These are phyloP conservation scores for Phytopythium kandeliae DNA, from an alignment of 352 stramenopile species.

Conservation along the genomic window DNA sequence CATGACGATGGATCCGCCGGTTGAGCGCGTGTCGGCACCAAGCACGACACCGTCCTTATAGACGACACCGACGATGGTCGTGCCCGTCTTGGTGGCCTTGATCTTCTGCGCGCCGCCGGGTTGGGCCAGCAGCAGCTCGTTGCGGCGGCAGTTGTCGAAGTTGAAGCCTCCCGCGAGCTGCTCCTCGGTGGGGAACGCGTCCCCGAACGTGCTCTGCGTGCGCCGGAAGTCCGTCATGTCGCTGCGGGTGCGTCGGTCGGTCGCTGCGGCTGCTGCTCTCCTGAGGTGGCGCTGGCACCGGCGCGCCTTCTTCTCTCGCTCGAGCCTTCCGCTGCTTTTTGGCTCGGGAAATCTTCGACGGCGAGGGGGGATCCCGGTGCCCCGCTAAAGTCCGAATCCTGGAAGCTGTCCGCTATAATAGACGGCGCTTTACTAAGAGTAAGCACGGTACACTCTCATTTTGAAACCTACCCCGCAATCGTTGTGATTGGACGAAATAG, in stretches of 20 bases:
- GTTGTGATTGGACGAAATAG: conserved; percentile 20
- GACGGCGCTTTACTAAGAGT: no score
- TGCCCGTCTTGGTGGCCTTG: conserved; percentile 93
- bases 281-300: conserved; percentile 16
- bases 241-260: background rate
- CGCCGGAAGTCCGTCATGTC: conserved; percentile 78
- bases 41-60: conserved; percentile 91
- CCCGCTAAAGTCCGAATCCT: background rate
- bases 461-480: conserved; percentile 2
- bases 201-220: conserved; percentile 74
- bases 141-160: conserved; percentile 93
- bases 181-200: conserved; percentile 54
- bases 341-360: conserved; percentile 11
- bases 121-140: conserved; percentile 78
- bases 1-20: conserved; percentile 92
- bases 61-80: conserved; percentile 16
- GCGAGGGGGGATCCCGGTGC: conserved; percentile 17
- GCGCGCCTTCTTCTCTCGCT: conserved; percentile 1
- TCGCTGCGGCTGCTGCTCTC: conserved; percentile 4
- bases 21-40: conserved; percentile 97
- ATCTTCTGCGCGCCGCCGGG: conserved; percentile 41
- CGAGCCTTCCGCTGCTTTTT: background rate
- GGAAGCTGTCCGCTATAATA: no score
- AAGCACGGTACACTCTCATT: no score
- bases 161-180: conserved; percentile 78